These are phyloP conservation scores for Fragaria nilgerrensis DNA, from an alignment of 306 rosid species.

Conservation along the genomic window DNA sequence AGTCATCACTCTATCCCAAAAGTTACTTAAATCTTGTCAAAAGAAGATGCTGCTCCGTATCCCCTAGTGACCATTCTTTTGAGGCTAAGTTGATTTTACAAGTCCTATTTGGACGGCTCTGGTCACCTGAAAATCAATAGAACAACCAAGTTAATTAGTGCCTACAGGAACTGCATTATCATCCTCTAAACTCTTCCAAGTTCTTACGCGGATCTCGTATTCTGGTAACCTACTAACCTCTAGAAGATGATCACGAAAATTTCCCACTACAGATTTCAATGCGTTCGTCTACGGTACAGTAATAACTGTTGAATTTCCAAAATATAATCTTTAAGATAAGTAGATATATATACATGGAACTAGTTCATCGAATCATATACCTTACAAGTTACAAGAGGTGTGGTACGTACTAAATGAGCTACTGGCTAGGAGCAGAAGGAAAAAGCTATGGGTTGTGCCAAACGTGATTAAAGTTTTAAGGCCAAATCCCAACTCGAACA, in stretches of 20 bases:
- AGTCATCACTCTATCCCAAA: background rate
- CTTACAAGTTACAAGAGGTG: background rate
- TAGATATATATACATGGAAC: background rate
- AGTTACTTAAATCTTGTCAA: background rate
- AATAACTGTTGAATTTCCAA: background rate
- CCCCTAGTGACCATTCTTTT: background rate
- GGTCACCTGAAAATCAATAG: background rate
- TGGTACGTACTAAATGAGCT: background rate
- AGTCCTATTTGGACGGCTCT: background rate
- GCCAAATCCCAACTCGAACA: background rate
- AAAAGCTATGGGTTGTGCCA: conserved; percentile 6
- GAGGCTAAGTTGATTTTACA: background rate
- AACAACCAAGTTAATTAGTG: background rate
- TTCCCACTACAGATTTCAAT: background rate
- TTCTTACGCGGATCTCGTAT: background rate
- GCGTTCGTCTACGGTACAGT: no score
- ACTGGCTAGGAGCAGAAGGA: background rate
- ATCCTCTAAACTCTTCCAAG: background rate
- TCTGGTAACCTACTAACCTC: background rate
- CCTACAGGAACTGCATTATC: background rate
- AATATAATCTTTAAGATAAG: background rate
- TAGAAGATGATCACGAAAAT: background rate
- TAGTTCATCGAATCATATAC: background rate
- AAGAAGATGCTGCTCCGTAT: background rate
- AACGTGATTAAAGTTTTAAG: background rate